Percentiles rank a stretch among this genome's conserved stretches.
phyloP scores from a whole-genome alignment of 306 rosid species.

The Cicer chorassanicum region DNA sequence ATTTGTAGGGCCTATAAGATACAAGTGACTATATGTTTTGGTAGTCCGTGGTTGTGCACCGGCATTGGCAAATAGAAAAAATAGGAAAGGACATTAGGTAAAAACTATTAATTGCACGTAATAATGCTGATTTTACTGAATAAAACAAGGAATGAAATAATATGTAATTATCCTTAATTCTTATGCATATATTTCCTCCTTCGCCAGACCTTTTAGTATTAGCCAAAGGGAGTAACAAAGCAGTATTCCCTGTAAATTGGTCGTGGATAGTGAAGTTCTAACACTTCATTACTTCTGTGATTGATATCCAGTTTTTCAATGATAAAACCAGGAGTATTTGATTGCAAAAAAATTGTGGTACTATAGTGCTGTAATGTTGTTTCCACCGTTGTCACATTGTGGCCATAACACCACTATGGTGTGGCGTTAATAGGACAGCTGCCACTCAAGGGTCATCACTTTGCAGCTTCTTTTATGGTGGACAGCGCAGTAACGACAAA shows the following conservation, averaged over 20 bases:
- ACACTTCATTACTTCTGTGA: background rate
- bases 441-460: background rate
- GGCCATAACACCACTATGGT: background rate
- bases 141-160: background rate
- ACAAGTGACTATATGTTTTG: slow-evolving; percentile 13
- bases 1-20: background rate
- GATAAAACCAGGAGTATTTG: background rate
- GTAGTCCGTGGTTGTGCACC: background rate
- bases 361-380: background rate
- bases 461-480: background rate
- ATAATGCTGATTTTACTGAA: background rate
- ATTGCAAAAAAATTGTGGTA: background rate
- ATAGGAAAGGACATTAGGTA: background rate
- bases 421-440: background rate
- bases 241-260: background rate
- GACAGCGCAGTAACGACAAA: no score
- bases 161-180: background rate
- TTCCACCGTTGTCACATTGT: background rate
- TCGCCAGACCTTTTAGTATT: slow-evolving; percentile 9
- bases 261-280: background rate
- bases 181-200: background rate
- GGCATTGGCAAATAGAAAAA: background rate
- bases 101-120: background rate
- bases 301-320: slow-evolving; percentile 3
- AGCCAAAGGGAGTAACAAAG: background rate